phyloP scores from a whole-genome alignment of 2,329 filamentous ascomycete species.

The Aspergillus caelatus region DNA sequence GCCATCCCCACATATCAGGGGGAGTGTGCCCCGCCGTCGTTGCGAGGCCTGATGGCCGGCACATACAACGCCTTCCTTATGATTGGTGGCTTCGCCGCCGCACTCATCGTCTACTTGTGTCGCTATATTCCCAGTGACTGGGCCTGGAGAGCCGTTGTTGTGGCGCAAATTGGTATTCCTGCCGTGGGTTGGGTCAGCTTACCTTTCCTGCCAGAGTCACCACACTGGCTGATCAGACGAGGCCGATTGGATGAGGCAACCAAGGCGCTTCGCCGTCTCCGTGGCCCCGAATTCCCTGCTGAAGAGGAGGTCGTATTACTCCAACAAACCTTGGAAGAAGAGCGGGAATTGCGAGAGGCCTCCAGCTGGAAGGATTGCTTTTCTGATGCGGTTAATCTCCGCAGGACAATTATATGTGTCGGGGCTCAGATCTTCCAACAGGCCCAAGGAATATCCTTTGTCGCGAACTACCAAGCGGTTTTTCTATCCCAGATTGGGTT shows the following conservation, averaged over 20 bases:
- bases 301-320: not conserved
- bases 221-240: slow-evolving; percentile 1
- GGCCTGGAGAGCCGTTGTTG: slow-evolving; percentile 8
- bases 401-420: slow-evolving; percentile 1
- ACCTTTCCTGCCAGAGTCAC: slow-evolving; percentile 4
- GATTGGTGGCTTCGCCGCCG: slow-evolving; percentile 8
- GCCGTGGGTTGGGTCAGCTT: not conserved
- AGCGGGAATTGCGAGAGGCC: not conserved
- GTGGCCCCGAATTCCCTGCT: not conserved
- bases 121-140: slow-evolving; percentile 8
- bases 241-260: not conserved
- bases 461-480: slow-evolving; percentile 17
- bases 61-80: slow-evolving; percentile 13
- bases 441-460: slow-evolving; percentile 10
- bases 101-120: slow-evolving; percentile 12
- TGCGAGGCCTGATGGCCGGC: slow-evolving; percentile 45
- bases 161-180: slow-evolving; percentile 10
- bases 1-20: slow-evolving; percentile 61
- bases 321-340: not conserved
- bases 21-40: slow-evolving; percentile 60
- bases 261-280: not conserved
- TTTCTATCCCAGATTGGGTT: slow-evolving; percentile 16
- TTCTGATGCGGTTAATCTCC: not conserved
- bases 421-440: slow-evolving; percentile 11
- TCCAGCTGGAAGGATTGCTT: slow-evolving; percentile 3